These are phyloP conservation scores for Catunica adiposa DNA, from an alignment of 2,329 filamentous ascomycete genomes.

Conservation along the genomic window DNA sequence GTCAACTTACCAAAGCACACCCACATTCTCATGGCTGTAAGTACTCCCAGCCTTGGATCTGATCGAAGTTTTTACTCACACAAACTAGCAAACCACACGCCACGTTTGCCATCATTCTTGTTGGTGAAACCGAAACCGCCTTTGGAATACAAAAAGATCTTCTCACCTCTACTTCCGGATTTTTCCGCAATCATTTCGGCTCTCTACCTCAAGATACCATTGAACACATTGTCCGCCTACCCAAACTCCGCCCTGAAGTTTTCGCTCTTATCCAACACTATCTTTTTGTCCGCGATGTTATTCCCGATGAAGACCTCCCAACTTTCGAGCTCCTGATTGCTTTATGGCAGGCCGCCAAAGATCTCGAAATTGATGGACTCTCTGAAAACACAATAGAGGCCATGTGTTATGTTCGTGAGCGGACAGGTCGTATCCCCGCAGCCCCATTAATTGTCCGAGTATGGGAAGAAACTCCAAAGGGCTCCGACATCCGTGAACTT, in stretches of 20 bases:
- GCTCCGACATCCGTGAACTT: conserved; percentile 40
- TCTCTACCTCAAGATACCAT: conserved; percentile 24
- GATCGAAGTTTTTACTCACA: neutral
- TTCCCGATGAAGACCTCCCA: conserved; percentile 28
- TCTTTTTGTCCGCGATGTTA: conserved; percentile 34
- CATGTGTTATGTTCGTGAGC: conserved; percentile 38
- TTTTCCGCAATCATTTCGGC: conserved; percentile 31
- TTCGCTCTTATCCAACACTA: conserved; percentile 41
- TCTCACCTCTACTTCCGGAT: conserved; percentile 33
- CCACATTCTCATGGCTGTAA: conserved; percentile 16
- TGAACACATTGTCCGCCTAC: conserved; percentile 34
- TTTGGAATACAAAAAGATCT: conserved; percentile 45
- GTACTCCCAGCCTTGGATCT: neutral
- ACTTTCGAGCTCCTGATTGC: conserved; percentile 38
- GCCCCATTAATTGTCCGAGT: conserved; percentile 42
- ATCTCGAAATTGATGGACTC: conserved; percentile 36
- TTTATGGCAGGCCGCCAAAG: conserved; percentile 39
- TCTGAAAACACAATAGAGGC: conserved; percentile 39
- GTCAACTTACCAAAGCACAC: neutral
- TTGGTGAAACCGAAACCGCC: conserved; percentile 34
- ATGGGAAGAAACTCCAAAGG: conserved; percentile 45
- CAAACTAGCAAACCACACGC: conserved; percentile 30
- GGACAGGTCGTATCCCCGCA: conserved; percentile 39
- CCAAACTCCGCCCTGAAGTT: conserved; percentile 30
- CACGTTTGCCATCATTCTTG: conserved; percentile 37